Conservation (phyloP, 106 monocot genomes). For the Acanthochlamys bracteata region DNA sequence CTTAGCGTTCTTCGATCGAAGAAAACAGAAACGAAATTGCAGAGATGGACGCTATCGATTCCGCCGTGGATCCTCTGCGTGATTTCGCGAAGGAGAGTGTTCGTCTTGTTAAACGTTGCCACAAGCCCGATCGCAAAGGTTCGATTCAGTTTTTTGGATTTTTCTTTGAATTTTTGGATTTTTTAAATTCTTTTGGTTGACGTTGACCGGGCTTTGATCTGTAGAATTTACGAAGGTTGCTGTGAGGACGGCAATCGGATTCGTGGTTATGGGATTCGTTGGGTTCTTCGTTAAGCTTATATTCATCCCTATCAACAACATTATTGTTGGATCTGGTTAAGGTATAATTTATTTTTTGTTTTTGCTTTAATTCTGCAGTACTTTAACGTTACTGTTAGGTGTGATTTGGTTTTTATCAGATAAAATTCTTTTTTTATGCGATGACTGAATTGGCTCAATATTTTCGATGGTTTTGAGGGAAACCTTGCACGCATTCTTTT, state of each 20-base stretch:
- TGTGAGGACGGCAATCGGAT: slow-evolving; percentile 55
- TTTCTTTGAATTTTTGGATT: background rate
- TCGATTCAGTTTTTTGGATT: background rate
- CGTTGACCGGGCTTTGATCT: background rate
- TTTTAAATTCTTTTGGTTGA: background rate
- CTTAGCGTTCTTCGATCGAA: too few relatives aligned
- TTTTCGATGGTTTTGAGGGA: too few relatives aligned
- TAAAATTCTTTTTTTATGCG: too few relatives aligned
- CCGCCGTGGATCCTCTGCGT: slow-evolving; percentile 12
- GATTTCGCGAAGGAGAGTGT: slow-evolving; percentile 52
- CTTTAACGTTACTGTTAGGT: too few relatives aligned
- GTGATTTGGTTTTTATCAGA: too few relatives aligned
- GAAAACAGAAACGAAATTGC: too few relatives aligned
- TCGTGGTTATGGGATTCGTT: slow-evolving; percentile 68
- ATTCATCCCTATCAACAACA: slow-evolving; percentile 71
- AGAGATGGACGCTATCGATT: slow-evolving; percentile 20
- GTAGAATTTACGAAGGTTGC: slow-evolving; percentile 62
- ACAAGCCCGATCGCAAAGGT: slow-evolving; percentile 71
- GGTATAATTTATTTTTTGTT: background rate
- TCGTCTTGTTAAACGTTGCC: slow-evolving; percentile 53
- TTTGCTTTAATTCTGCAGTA: too few relatives aligned
- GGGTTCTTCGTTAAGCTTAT: slow-evolving; percentile 71
- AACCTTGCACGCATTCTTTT: too few relatives aligned
- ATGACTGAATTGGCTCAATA: too few relatives aligned
- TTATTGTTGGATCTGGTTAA: slow-evolving; percentile 54